Evolutionary conservation across 108 stramenopile genomes (phyloP), one percentile per base, ranked within the genome.

Genomic region (Skeletonema menzelii): DNA sequence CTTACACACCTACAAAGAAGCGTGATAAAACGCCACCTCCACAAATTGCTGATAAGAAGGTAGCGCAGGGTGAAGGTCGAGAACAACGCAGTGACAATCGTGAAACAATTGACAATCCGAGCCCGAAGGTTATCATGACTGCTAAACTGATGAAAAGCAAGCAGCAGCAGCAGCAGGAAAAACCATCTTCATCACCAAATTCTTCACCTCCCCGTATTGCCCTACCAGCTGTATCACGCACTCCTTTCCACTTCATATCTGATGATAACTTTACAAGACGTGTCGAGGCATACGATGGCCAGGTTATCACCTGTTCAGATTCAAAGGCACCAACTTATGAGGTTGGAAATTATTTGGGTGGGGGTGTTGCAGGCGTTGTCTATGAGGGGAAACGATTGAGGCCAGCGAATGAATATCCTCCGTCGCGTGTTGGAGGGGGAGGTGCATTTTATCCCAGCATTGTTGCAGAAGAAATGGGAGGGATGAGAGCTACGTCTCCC

Each of bases 341-440:
- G 59, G 85, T 94, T 22, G 93, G 91, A 46, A 91, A 91, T 69
- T 94, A 94, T 74, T 65, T 91, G 27, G 93, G 93, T 42, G 93
- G 91, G 11, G 93, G 93, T 27, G 93, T 94, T 14, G 93, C 93
- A 2, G 93, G 93, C 12, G 93, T 94, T 2, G 93, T 94, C 13
- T 94, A 94, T 63, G 90, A 94, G 73, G 93, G 91, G 2, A 85
- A 78, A 63, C 86, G 93, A 57, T 73, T 94, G 66, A 77, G 83
- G 28, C 93, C 93, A 1, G 76, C 75, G 34, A 66, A 83, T 56
- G 93, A 94, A 66, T 94, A 94, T 76, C 91, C 93, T 3, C 69
- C 76, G 27, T 5, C 70, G 40, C 64, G 76, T 46, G 77, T 88
- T 8, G 79, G 90, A 32, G 56, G 53, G n/a, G 89, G 85, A 49